These are phyloP conservation scores for Linnemannia hyalina DNA, from an alignment of 192 early-diverging fungal genomes.

Conservation along the genomic window DNA sequence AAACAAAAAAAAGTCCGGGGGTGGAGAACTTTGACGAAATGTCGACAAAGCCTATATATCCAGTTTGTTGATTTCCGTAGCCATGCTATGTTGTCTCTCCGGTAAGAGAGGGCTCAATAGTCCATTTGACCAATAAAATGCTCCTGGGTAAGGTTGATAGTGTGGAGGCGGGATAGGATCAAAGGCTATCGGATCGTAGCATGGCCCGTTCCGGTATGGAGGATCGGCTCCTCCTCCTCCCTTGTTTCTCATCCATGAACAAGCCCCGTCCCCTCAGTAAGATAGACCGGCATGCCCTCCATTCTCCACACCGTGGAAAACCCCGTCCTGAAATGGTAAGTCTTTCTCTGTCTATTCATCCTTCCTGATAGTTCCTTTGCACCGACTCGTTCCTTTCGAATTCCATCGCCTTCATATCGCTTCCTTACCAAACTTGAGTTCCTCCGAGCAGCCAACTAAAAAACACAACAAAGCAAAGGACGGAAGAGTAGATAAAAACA, in stretches of 20 bases:
- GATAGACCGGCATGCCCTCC: background rate
- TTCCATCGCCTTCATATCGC: background rate
- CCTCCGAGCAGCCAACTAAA: slow-evolving; percentile 56
- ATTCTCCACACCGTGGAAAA: background rate
- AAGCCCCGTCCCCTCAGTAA: background rate
- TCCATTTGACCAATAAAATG: background rate
- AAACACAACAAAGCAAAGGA: background rate
- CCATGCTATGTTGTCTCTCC: too few relatives aligned
- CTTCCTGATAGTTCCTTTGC: slow-evolving; percentile 2
- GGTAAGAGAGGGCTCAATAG: too few relatives aligned
- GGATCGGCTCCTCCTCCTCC: background rate
- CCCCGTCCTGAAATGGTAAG: background rate
- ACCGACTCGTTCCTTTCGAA: background rate
- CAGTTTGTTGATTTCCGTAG: background rate
- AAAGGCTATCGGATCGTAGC: background rate
- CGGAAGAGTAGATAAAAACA: background rate
- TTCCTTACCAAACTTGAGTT: slow-evolving; percentile 58
- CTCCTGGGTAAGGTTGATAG: background rate
- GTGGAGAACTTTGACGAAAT: background rate
- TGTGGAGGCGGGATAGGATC: slow-evolving; percentile 2
- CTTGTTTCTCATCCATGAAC: background rate
- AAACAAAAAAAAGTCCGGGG: background rate
- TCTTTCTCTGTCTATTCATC: background rate
- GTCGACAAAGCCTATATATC: background rate
- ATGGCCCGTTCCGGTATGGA: background rate